Conservation (phyloP, 2,329 filamentous ascomycete species). For the Aspergillus sojae region DNA sequence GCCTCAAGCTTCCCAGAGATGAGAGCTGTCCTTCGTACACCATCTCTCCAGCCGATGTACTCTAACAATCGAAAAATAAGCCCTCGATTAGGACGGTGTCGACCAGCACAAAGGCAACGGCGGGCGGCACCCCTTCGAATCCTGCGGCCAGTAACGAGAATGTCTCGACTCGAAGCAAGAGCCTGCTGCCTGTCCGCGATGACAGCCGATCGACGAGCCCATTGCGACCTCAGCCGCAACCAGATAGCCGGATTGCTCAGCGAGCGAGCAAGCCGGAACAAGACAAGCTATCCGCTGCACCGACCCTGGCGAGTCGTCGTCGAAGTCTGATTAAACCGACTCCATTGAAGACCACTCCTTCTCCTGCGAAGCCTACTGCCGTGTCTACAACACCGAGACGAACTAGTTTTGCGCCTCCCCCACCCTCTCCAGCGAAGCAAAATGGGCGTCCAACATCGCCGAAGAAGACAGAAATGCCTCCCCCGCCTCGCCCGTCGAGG, state of each 20-base stretch:
- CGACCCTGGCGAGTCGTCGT: slow-evolving; percentile 24
- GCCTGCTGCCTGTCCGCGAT: slow-evolving; percentile 28
- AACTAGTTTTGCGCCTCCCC: slow-evolving; percentile 19
- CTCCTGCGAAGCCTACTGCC: slow-evolving; percentile 19
- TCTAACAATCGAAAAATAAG: slow-evolving; percentile 16
- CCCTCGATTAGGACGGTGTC: slow-evolving; percentile 18
- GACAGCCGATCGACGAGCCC: slow-evolving; percentile 19
- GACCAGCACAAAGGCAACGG: slow-evolving; percentile 13
- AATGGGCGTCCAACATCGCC: slow-evolving; percentile 26
- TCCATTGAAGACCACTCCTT: slow-evolving; percentile 21
- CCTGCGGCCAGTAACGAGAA: slow-evolving; percentile 23
- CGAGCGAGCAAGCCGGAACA: slow-evolving; percentile 18
- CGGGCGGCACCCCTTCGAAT: slow-evolving; percentile 9
- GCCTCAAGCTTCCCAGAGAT: neutral
- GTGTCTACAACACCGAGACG: slow-evolving; percentile 23
- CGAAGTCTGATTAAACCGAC: slow-evolving; percentile 35
- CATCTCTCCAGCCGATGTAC: neutral
- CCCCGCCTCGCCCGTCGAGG: slow-evolving; percentile 36
- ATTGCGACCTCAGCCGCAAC: slow-evolving; percentile 21
- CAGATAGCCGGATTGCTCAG: slow-evolving; percentile 22
- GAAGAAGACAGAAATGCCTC: slow-evolving; percentile 36
- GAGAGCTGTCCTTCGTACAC: neutral
- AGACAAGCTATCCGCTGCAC: slow-evolving; percentile 11
- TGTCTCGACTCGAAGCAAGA: slow-evolving; percentile 29
- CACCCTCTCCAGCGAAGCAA: slow-evolving; percentile 26